Base-by-base conservation (phyloP, 331 rosid genomes). In the Quercus phellos region DNA sequence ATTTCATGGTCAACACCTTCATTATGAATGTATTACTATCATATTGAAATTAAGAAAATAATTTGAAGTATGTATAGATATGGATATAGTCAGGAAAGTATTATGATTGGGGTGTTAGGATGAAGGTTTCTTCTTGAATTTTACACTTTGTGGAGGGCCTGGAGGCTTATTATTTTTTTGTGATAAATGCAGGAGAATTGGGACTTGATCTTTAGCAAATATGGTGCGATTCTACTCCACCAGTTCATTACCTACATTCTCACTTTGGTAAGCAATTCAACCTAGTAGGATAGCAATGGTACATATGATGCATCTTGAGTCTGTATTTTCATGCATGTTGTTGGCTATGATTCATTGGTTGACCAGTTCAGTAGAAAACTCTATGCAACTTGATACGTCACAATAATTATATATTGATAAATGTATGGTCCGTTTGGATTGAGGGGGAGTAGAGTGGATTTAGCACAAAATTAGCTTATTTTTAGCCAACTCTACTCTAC, bases 161-260 rank as follows among this genome's bases (percentile, higher is more conserved):
- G 8, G 74, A 38, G 19, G 68, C 13, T 19, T 74, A 30, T 12
- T 64, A 38, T 38, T 34, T 16, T 55, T 74, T 46, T 80, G 78
- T 68, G 74, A 68, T 18, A 71, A 81, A 56, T 82, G 89, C 90
- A 91, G 94, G 91, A 85, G 59, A 91, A 91, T 19, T 88, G 90
- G 97, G 97, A 85, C 27, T 76, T 78, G 75, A 87, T 92, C 70
- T 79, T 88, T 35, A 72, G 67, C 70, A 92, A 85, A 78, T 88
- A 84, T 74, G 93, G 91, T 50, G 80, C 68, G 18, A 22, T 85
- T 61, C 78, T 88, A 43, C 91, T 92, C 55, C 78, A 89, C 42
- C 42, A 22, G 70, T 88, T 90, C 77, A 58, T 88, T 30, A 70
- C 6, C 60, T 10, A n/a, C 67, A 82, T 85, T 59, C 77, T 88